Conservation (phyloP, 345 rosid species). For the Hibiscus mutabilis region DNA sequence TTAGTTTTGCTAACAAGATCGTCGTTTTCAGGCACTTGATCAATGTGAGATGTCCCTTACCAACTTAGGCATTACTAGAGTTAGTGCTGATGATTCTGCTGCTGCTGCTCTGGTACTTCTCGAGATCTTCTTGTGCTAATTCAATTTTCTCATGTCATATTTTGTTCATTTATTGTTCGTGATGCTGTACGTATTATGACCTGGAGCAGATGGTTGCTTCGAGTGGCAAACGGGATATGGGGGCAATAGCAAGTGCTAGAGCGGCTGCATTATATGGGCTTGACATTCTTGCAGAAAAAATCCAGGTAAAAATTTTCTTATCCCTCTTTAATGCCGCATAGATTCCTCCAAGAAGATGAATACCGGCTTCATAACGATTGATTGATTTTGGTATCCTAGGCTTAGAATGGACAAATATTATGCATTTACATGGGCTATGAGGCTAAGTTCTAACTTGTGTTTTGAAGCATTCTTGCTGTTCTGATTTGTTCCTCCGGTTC, state of each 20-base stretch:
- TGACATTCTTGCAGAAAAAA: constrained; percentile 57
- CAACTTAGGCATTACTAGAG: constrained; percentile 49
- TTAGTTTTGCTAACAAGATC: constrained; percentile 5
- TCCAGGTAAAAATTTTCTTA: constrained; percentile 45
- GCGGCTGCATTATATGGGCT: constrained; percentile 91
- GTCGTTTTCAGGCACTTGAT: constrained; percentile 58
- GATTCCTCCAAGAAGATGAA: background rate
- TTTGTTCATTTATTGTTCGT: background rate
- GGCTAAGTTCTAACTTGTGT: background rate
- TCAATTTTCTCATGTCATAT: constrained; percentile 3
- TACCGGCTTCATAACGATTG: background rate
- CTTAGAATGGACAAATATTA: background rate
- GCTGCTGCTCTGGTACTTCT: constrained; percentile 75
- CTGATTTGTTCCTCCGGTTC: background rate
- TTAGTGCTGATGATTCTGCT: constrained; percentile 67
- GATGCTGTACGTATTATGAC: background rate
- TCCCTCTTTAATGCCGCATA: background rate
- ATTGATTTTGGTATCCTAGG: background rate
- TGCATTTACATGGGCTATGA: background rate
- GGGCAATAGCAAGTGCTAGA: constrained; percentile 85
- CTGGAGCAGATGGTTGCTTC: constrained; percentile 49
- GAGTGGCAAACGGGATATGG: constrained; percentile 45
- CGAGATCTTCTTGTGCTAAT: constrained; percentile 7
- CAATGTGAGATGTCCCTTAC: constrained; percentile 66
- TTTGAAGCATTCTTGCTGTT: background rate